Evolutionary conservation across 2,329 filamentous ascomycete species (phyloP).

Genomic region (Cercospora sp.): DNA sequence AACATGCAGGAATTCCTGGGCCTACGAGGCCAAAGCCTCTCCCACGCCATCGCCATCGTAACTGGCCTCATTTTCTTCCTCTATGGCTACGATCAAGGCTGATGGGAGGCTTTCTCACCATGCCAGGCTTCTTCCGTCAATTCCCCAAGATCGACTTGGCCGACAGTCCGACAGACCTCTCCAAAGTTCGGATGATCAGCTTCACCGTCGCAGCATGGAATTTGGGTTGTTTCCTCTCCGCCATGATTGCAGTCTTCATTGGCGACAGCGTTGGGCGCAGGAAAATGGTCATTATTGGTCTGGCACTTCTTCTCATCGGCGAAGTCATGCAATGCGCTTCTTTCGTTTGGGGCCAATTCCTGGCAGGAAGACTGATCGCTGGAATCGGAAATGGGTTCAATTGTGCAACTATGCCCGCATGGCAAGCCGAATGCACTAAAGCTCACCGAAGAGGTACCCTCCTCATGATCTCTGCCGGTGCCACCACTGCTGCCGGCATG

Average conservation of each 20-base stretch:
- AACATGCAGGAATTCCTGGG: constrained; percentile 25
- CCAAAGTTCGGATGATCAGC: constrained; percentile 44
- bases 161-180: constrained; percentile 37
- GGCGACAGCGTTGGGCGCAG: constrained; percentile 61
- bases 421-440: constrained; percentile 52
- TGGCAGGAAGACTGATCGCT: constrained; percentile 55
- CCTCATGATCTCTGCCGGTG: constrained; percentile 52
- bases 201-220: constrained; percentile 45
- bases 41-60: constrained; percentile 23
- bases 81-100: constrained; percentile 29
- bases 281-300: constrained; percentile 60
- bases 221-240: constrained; percentile 50
- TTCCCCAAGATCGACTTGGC: constrained; percentile 47
- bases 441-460: constrained; percentile 49
- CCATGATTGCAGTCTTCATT: constrained; percentile 47
- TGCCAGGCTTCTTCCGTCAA: constrained; percentile 58
- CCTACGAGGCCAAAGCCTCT: constrained; percentile 23
- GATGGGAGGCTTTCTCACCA: constrained; percentile 60
- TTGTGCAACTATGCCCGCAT: constrained; percentile 47
- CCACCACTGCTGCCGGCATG: constrained; percentile 49
- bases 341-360: constrained; percentile 48
- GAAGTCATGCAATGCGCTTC: constrained; percentile 60
- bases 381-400: constrained; percentile 49
- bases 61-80: constrained; percentile 25
- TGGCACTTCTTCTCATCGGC: constrained; percentile 58